Evolutionary conservation across 768 basidiomycete species (phyloP).

Genomic region (Mycena polygramma): DNA sequence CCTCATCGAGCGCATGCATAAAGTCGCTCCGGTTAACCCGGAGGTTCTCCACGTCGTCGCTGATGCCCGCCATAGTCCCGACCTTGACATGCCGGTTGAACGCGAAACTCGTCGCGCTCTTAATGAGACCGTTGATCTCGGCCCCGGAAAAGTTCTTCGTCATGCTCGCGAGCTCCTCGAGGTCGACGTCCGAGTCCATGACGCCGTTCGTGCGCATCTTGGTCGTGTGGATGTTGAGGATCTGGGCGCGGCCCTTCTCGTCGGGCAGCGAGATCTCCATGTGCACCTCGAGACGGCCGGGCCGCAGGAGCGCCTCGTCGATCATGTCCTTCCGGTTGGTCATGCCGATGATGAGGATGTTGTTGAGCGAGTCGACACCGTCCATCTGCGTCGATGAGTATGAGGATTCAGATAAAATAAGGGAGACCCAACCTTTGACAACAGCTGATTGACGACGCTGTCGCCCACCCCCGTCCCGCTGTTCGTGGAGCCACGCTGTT

Average conservation of each 20-base stretch:
- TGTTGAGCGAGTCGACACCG: slow-evolving; percentile 98
- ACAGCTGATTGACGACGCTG: slow-evolving; percentile 96
- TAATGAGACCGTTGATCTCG: slow-evolving; percentile 95
- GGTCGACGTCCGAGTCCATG: slow-evolving; percentile 88
- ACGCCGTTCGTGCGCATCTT: slow-evolving; percentile 95
- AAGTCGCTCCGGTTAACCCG: slow-evolving; percentile 91
- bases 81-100: slow-evolving; percentile 98
- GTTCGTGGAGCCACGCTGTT: slow-evolving; percentile 94
- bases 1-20: slow-evolving; percentile 90
- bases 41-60: slow-evolving; percentile 94
- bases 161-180: slow-evolving; percentile 80
- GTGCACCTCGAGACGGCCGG: slow-evolving; percentile 98
- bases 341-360: slow-evolving; percentile 99
- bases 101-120: slow-evolving; percentile 98
- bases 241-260: slow-evolving; percentile 91
- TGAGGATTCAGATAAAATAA: background rate
- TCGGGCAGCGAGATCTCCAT: slow-evolving; percentile 99
- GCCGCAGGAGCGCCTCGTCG: slow-evolving; percentile 96
- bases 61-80: slow-evolving; percentile 96
- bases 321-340: slow-evolving; percentile 99
- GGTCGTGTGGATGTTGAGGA: slow-evolving; percentile 93
- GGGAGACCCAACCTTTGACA: slow-evolving; percentile 83
- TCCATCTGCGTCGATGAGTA: slow-evolving; percentile 79
- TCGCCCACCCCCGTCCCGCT: slow-evolving; percentile 98
- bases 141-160: slow-evolving; percentile 99